Evolutionary conservation across 202 grass and related monocot species (phyloP).

Genomic region (Panicum virgatum): DNA sequence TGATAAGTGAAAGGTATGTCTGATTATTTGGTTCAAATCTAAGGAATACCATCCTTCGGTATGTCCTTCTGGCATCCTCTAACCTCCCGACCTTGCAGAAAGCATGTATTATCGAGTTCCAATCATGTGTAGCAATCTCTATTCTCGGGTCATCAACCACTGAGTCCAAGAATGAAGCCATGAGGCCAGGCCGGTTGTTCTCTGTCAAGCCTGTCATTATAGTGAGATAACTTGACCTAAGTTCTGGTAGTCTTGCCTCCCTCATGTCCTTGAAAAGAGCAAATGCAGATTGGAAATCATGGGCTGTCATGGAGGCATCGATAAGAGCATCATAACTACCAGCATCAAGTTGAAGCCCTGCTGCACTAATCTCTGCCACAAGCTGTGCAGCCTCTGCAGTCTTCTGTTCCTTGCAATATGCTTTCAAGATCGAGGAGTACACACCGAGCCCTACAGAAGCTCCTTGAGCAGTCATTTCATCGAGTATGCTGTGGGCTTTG

Average conservation of each 20-base stretch:
- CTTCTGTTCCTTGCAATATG: constrained; percentile 91
- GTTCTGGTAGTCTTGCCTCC: constrained; percentile 76
- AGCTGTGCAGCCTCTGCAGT: constrained; percentile 88
- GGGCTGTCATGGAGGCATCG: constrained; percentile 89
- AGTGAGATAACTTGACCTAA: constrained; percentile 91
- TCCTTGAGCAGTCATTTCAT: constrained; percentile 87
- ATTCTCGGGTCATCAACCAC: constrained; percentile 84
- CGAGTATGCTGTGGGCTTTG: constrained; percentile 80
- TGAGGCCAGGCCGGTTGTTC: constrained; percentile 85
- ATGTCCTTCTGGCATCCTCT: constrained; percentile 87
- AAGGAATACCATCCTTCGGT: constrained; percentile 88
- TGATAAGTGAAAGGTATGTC: constrained; percentile 89
- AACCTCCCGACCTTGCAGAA: constrained; percentile 88
- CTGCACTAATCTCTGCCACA: constrained; percentile 77
- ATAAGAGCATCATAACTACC: constrained; percentile 83
- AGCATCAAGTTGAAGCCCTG: constrained; percentile 72
- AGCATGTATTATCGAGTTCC: constrained; percentile 97
- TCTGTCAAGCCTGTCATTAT: constrained; percentile 98
- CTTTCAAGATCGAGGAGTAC: constrained; percentile 91
- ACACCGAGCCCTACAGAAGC: constrained; percentile 73
- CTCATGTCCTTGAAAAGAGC: constrained; percentile 96
- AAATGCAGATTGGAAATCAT: constrained; percentile 94
- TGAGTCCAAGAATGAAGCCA: constrained; percentile 92
- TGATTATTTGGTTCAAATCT: constrained; percentile 91
- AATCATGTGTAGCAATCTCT: constrained; percentile 83